Conservation (phyloP, 2,329 filamentous ascomycete species). For the Waltergamsia citrina region DNA sequence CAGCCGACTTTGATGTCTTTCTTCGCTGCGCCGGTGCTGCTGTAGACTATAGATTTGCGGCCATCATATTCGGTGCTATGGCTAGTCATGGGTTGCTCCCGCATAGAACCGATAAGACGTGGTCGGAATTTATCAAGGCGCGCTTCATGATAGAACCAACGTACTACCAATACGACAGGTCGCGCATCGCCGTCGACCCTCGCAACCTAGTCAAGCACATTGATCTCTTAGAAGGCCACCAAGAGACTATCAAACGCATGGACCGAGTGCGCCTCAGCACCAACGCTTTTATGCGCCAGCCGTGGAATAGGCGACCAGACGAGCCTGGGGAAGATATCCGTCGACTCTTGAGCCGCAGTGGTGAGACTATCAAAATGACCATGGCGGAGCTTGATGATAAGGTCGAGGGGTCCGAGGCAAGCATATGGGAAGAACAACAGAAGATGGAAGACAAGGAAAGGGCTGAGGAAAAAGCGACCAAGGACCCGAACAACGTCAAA, state of each 20-base stretch:
- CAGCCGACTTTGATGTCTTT: conserved; percentile 33
- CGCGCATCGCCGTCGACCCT: conserved; percentile 26
- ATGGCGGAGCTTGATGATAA: conserved; percentile 14
- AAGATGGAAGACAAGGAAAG: neutral
- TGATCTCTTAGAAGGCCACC: neutral
- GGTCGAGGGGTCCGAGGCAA: neutral
- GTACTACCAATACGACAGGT: conserved; percentile 36
- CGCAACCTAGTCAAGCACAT: conserved; percentile 16
- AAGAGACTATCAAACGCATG: conserved; percentile 11
- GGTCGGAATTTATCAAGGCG: conserved; percentile 36
- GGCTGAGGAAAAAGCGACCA: too few relatives aligned
- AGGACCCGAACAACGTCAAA: too few relatives aligned
- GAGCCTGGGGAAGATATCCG: neutral
- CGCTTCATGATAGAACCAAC: conserved; percentile 34
- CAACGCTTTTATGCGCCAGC: conserved; percentile 14
- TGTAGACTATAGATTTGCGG: conserved; percentile 23
- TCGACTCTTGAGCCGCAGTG: conserved; percentile 1
- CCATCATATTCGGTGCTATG: conserved; percentile 12
- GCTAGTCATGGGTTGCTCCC: conserved; percentile 12
- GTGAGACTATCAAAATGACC: conserved; percentile 13
- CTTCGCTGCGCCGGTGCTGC: conserved; percentile 38
- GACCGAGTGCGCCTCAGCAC: conserved; percentile 19
- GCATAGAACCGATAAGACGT: conserved; percentile 22
- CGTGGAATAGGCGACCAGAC: conserved; percentile 18
- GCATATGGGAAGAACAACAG: conserved; percentile 6